Evolutionary conservation across 208 protist species (phyloP).

Genomic region (Crithidia sp.): DNA sequence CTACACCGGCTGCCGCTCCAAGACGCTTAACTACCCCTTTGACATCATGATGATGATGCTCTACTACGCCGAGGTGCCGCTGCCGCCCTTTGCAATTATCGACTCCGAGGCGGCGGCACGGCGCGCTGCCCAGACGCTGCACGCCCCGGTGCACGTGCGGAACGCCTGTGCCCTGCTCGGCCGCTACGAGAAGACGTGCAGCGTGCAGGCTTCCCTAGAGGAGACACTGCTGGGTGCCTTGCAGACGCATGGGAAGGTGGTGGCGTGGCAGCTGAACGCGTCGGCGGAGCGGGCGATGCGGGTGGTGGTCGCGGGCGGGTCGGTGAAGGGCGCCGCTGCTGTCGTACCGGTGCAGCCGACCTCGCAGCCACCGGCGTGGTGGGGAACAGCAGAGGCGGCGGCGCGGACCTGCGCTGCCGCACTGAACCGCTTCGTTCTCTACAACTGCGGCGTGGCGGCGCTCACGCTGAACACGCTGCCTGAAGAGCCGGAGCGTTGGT

Average conservation of each 20-base stretch:
- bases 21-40: constrained; percentile 53
- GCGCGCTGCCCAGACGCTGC: constrained; percentile 32
- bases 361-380: constrained; percentile 17
- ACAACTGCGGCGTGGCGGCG: constrained; percentile 32
- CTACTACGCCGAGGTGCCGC: constrained; percentile 65
- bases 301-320: constrained; percentile 22
- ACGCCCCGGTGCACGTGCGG: constrained; percentile 35
- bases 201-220: constrained; percentile 13
- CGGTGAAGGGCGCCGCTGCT: constrained; percentile 26
- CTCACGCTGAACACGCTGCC: constrained; percentile 32
- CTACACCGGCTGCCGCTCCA: constrained; percentile 65
- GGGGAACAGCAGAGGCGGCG: constrained; percentile 3
- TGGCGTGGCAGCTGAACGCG: constrained; percentile 47
- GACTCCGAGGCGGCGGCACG: constrained; percentile 26
- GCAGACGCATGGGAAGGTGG: constrained; percentile 33
- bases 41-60: constrained; percentile 82
- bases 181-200: constrained; percentile 8
- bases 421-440: constrained; percentile 37
- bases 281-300: constrained; percentile 15
- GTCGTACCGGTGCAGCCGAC: constrained; percentile 23
- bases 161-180: constrained; percentile 24
- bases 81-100: constrained; percentile 67
- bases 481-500: constrained; percentile 50
- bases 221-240: constrained; percentile 10
- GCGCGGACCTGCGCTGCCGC: constrained; percentile 19